Conservation (phyloP, 1,284 basidiomycete genomes). For the Cystobasidiaceae sp. region DNA sequence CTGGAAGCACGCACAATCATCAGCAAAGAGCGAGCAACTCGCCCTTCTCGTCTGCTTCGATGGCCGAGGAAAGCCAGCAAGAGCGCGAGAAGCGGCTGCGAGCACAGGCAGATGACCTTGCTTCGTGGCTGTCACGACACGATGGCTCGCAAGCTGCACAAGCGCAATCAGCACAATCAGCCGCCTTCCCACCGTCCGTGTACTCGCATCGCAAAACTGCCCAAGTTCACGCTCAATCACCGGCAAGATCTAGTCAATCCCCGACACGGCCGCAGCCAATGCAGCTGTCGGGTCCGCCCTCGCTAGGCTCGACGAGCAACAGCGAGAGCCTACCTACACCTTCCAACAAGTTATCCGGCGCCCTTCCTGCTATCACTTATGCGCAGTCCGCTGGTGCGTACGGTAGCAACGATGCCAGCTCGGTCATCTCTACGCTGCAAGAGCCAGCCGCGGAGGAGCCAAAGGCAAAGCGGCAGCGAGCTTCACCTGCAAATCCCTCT, state of each 20-base stretch:
- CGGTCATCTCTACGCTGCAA: too few relatives aligned
- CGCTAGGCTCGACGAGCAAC: slow-evolving; percentile 2
- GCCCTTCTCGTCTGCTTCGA: not conserved
- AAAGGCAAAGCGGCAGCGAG: not conserved
- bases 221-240: too few relatives aligned
- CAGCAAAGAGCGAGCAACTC: not conserved
- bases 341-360: not conserved
- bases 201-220: too few relatives aligned
- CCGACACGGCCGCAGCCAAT: not conserved
- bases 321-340: slow-evolving; percentile 4
- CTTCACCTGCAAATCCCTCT: not conserved
- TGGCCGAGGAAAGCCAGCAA: slow-evolving; percentile 2
- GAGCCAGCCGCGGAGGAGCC: not conserved
- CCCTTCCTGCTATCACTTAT: not conserved
- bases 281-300: not conserved
- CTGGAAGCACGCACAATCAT: not conserved
- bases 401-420: too few relatives aligned
- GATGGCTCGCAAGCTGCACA: not conserved
- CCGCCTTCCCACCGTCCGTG: not conserved
- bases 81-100: slow-evolving; percentile 5
- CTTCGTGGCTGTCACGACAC: slow-evolving; percentile 12
- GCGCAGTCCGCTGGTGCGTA: too few relatives aligned
- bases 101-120: slow-evolving; percentile 12
- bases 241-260: too few relatives aligned
- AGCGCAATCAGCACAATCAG: not conserved